Percentiles rank a stretch among this genome's conserved stretches.
phyloP scores from a whole-genome alignment of 192 early-diverging fungal genomes.

The Lunasporangiospora selenospora region DNA sequence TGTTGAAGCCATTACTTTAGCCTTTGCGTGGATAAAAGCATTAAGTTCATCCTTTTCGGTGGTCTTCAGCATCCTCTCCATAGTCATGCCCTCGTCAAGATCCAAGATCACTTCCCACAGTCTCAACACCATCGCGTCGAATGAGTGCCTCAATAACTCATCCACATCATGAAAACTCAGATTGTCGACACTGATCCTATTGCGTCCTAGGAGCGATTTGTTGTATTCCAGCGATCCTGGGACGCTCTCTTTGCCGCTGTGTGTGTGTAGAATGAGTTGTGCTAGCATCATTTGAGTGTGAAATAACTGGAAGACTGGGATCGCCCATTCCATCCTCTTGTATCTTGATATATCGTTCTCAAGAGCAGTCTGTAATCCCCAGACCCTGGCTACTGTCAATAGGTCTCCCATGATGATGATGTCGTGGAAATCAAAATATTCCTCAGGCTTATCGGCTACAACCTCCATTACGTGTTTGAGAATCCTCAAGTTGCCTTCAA shows the following conservation, averaged over 20 bases:
- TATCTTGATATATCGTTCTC: not conserved
- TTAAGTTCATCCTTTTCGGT: not conserved
- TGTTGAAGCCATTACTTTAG: too few species aligned
- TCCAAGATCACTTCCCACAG: slow-evolving; percentile 3
- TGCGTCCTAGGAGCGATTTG: not conserved
- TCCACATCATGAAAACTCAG: slow-evolving; percentile 9
- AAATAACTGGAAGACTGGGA: slow-evolving; percentile 8
- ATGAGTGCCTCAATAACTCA: slow-evolving; percentile 5
- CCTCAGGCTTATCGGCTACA: not conserved
- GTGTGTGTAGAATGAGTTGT: not conserved
- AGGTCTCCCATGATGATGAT: slow-evolving; percentile 13
- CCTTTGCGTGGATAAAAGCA: not conserved
- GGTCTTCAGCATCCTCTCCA: not conserved
- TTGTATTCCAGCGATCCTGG: slow-evolving; percentile 2
- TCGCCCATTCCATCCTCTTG: slow-evolving; percentile 2
- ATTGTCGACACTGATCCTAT: not conserved
- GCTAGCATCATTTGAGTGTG: slow-evolving; percentile 15
- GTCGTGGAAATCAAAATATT: not conserved
- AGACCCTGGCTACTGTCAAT: not conserved
- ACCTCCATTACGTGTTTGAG: not conserved
- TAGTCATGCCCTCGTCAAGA: too few species aligned
- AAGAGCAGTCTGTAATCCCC: not conserved
- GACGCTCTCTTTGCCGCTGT: not conserved
- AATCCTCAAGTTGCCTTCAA: slow-evolving; percentile 8
- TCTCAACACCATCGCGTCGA: slow-evolving; percentile 11